Conservation (phyloP, 371 early-diverging fungal genomes). For the Nematocida ausubeli region DNA sequence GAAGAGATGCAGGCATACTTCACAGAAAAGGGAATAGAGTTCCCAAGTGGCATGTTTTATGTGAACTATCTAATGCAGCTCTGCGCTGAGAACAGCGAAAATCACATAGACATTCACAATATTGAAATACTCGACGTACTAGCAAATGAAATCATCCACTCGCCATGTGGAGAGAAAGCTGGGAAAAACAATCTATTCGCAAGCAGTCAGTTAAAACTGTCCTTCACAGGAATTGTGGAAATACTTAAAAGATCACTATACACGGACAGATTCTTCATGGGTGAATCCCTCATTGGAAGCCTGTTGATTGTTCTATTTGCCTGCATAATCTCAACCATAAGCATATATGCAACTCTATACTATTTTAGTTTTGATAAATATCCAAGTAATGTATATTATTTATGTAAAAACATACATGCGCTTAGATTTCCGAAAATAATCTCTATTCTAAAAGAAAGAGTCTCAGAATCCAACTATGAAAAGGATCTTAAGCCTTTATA, state of each 20-base stretch:
- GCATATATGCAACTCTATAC: neutral
- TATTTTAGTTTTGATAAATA: neutral
- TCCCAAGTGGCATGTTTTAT: conserved; percentile 25
- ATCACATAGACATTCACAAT: neutral
- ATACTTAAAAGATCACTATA: neutral
- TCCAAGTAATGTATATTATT: neutral
- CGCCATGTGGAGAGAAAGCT: neutral
- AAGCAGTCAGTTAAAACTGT: no score
- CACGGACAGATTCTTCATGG: neutral
- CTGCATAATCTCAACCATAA: no score
- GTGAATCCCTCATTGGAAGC: neutral
- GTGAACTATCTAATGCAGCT: conserved; percentile 11
- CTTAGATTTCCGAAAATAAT: neutral
- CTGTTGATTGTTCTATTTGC: neutral
- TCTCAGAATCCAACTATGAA: neutral
- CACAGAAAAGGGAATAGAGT: neutral
- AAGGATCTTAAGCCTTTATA: neutral
- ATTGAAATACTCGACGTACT: neutral
- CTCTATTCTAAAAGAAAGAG: neutral
- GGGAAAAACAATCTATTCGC: neutral
- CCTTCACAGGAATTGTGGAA: neutral
- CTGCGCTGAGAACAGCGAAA: neutral
- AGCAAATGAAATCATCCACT: neutral
- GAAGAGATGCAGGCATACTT: neutral
- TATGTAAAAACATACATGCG: neutral